Evolutionary conservation across 495 filamentous ascomycete genomes (phyloP), one percentile per base, ranked within the genome.

Genomic region (Bryoglossum gracile): DNA sequence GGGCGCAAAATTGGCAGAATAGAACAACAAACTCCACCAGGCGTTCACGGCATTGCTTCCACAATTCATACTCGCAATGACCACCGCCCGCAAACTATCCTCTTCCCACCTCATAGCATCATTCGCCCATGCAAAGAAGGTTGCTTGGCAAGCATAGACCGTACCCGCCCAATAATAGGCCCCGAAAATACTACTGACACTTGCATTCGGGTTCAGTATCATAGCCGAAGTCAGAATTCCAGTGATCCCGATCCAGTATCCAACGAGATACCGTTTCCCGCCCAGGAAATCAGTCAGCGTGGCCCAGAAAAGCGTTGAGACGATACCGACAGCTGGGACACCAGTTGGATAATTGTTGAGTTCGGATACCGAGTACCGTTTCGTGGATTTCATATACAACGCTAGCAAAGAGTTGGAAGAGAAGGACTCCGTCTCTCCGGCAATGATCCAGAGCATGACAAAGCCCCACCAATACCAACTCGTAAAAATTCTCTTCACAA

Each of bases 21-120:
- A 84, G 58, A 84, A 83, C 13, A 84, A 42, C 21, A 84, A 73
- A 38, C 69, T 75, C 81, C 81, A 84, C 73, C 73, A 81, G 1
- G 74, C 72, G 49, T 77, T 74, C 2, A 81, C 62, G 2, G 73
- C 73, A 55, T 76, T 77, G 41, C 68, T 74, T 4, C 72, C 68
- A 59, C 75, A 64, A 50, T 81, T 79, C 74, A 78, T 78, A 32
- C 71, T 70, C 3, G 71, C 72, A 32, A 77, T 68, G 2, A 77
- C 70, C 23, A 76, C 61, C 3, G 67, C 68, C 25, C 74, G 64
- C 43, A 70, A 54, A 3, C 60, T 65, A 26, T 71, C 70, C 51
- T 73, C 69, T 41, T 69, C 55, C 32, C 62, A 69, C 3, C 72
- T 61, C 60, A 77, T 64, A 9, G 69, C 65, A 56, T 81, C 76